Conservation (phyloP, 768 basidiomycete species). For the Auriscalpium orientale region DNA sequence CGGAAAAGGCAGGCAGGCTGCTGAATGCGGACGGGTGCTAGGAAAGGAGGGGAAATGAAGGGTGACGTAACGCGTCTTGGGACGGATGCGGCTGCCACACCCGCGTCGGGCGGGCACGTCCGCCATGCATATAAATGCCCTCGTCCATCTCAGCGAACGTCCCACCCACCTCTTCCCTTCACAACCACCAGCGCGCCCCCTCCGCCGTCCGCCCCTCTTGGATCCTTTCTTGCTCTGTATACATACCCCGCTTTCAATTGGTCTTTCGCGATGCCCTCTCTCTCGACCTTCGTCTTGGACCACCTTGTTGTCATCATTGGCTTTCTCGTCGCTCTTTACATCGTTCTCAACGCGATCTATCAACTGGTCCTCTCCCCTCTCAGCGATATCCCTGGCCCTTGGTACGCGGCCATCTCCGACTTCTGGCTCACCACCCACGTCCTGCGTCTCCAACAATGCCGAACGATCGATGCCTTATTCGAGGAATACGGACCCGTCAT, state of each 20-base stretch:
- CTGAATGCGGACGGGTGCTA: too few relatives aligned
- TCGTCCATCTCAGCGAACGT: background rate
- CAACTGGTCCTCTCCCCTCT: slow-evolving; percentile 57
- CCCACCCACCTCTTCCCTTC: background rate
- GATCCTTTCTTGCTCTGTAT: slow-evolving; percentile 1
- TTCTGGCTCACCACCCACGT: slow-evolving; percentile 62
- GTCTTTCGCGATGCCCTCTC: slow-evolving; percentile 10
- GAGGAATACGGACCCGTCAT: slow-evolving; percentile 68
- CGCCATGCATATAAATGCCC: background rate
- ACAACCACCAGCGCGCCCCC: background rate
- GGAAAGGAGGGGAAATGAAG: too few relatives aligned
- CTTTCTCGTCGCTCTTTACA: slow-evolving; percentile 12
- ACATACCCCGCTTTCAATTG: background rate
- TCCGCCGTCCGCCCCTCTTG: background rate
- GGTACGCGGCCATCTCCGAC: slow-evolving; percentile 67
- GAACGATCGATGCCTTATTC: slow-evolving; percentile 54
- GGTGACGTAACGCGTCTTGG: background rate
- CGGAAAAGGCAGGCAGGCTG: too few relatives aligned
- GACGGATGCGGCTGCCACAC: background rate
- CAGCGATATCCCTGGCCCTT: slow-evolving; percentile 65
- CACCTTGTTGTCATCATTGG: slow-evolving; percentile 9
- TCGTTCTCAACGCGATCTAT: slow-evolving; percentile 24
- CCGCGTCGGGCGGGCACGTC: too few relatives aligned
- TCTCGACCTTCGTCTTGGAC: slow-evolving; percentile 8
- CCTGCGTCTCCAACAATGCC: slow-evolving; percentile 64